phyloP scores from a whole-genome alignment of 306 rosid species.

The Malus fusca region DNA sequence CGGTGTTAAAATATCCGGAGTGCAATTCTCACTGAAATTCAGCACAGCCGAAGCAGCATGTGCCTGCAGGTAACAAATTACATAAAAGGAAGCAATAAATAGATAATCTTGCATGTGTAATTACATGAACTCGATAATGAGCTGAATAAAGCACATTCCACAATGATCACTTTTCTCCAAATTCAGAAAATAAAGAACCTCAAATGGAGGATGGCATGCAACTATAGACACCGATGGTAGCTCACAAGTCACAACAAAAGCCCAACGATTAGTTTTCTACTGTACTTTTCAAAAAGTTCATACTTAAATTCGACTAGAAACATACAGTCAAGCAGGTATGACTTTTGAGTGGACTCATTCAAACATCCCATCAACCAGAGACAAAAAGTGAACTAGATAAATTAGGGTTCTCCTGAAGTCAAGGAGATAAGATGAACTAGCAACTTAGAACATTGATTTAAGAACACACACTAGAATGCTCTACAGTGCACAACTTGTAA shows the following conservation, averaged over 20 bases:
- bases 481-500: not conserved
- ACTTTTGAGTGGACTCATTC: not conserved
- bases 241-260: not conserved
- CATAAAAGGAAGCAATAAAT: not conserved
- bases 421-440: not conserved
- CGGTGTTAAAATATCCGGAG: conserved; percentile 54
- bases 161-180: not conserved
- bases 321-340: not conserved
- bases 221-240: not conserved
- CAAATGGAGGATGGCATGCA: not conserved
- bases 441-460: too few relatives aligned
- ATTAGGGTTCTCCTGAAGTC: too few relatives aligned
- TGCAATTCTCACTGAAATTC: conserved; percentile 69
- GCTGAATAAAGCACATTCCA: not conserved
- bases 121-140: not conserved
- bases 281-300: not conserved
- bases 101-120: not conserved
- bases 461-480: not conserved
- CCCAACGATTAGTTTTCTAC: not conserved
- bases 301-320: not conserved
- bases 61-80: conserved; percentile 31
- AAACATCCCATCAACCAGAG: not conserved
- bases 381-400: not conserved
- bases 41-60: conserved; percentile 80
- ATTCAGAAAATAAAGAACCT: not conserved